Base-by-base conservation (phyloP, 1,139 yeast genomes). In the Yamadazyma siamensis region DNA sequence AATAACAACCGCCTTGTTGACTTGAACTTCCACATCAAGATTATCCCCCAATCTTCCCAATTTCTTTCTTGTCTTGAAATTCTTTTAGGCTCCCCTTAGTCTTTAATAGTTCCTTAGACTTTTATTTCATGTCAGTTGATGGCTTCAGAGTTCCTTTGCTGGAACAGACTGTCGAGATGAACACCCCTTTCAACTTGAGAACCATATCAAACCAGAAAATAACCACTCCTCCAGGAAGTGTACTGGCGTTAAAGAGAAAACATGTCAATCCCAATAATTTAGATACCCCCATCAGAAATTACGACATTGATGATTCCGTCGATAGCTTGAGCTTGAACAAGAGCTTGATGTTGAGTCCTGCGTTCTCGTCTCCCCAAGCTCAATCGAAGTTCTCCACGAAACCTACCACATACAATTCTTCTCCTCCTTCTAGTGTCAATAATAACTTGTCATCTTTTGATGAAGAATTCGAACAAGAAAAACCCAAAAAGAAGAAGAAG, bases 301-400 rank as follows among this genome's bases (percentile, higher is more conserved):
- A 36, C 26, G 43, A 42, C 27, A 26, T 27, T 24, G 17, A 16
- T n/a, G 35, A 34, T 6, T 15, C 15, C 9, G 17, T 31, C 10
- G 34, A 31, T 15, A 16, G 25, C 14, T 12, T 29, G 14, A 27
- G 27, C 23, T 15, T 25, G 23, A 31, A 26, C 26, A 33, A 33
- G 18, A 36, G 31, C 25, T 28, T 42, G 9, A 28, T 43, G 28
- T 56, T 68, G 34, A 68, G 74, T 10, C 77, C 77, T 0, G 76
- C 74, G 14, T 66, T 68, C 36, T 71, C 75, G 23, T 70, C 74
- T 10, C 77, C 72, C 6, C 67, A 56, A 31, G 54, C 45, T 28
- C 47, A 43, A 6, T 28, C 25, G 13, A 35, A 35, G 16, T 21
- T 31, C 29, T 28, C 8, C 23, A 21, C 8, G 8, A 23, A 29